phyloP scores from a whole-genome alignment of 2,329 filamentous ascomycete genomes.

The Xylaria sp. region DNA sequence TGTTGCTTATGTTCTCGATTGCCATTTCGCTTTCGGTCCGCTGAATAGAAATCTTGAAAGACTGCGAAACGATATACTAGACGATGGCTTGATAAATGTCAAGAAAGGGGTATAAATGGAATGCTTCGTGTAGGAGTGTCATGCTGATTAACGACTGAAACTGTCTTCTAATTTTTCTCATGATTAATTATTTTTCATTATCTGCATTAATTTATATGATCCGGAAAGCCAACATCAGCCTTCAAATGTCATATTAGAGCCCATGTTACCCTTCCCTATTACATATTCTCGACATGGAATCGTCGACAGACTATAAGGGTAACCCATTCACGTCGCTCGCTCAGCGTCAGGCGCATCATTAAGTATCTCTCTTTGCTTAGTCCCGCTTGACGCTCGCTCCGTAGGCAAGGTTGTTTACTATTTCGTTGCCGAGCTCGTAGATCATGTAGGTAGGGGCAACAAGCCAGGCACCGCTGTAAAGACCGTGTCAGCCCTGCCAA shows the following conservation, averaged over 20 bases:
- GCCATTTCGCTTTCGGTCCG: not conserved
- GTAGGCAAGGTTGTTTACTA: slow-evolving; percentile 57
- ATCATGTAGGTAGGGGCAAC: slow-evolving; percentile 64
- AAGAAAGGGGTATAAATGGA: not conserved
- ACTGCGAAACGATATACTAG: not conserved
- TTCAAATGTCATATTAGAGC: not conserved
- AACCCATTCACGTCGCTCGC: slow-evolving; percentile 8
- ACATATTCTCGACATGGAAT: slow-evolving; percentile 1
- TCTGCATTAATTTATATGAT: slow-evolving; percentile 11
- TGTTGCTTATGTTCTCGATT: not conserved
- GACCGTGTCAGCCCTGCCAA: slow-evolving; percentile 14
- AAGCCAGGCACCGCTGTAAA: slow-evolving; percentile 64
- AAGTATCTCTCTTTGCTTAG: slow-evolving; percentile 43
- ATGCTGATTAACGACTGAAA: not conserved
- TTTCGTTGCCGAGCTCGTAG: slow-evolving; percentile 59
- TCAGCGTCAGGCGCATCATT: not conserved
- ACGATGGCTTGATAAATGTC: not conserved
- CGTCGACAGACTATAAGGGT: not conserved
- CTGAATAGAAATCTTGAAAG: not conserved
- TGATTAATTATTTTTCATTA: not conserved
- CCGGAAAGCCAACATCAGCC: not conserved
- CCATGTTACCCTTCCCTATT: slow-evolving; percentile 10
- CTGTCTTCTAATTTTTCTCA: not conserved
- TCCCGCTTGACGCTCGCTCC: slow-evolving; percentile 53
- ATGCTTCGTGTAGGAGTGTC: not conserved